A percentile compares a stretch with the other conserved stretches of the same genome.
phyloP scores from a whole-genome alignment of 106 monocot species.

The Alisma plantagoaquatica region DNA sequence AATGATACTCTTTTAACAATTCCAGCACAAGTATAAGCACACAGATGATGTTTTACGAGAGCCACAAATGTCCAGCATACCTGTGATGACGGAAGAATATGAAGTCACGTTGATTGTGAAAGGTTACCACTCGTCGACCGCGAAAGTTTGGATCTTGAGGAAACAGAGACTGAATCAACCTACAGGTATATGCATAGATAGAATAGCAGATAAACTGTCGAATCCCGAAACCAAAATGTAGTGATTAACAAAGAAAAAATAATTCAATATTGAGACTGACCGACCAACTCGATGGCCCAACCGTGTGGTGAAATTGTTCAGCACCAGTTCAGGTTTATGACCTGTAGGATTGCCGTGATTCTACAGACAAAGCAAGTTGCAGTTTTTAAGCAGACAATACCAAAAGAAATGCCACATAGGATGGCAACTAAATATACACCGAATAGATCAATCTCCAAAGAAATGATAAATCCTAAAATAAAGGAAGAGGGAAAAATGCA shows the following conservation, averaged over 20 bases:
- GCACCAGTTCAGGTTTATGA: conserved; percentile 83
- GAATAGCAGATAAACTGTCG: neutral
- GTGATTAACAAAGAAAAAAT: neutral
- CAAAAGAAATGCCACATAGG: no score
- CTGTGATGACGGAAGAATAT: conserved; percentile 97
- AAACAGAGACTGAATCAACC: conserved; percentile 91
- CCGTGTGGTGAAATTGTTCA: conserved; percentile 94
- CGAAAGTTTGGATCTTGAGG: conserved; percentile 80
- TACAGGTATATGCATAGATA: conserved; percentile 15
- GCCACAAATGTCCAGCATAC: no score
- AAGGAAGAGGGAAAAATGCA: no score
- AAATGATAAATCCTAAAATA: neutral
- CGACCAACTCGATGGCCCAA: conserved; percentile 83
- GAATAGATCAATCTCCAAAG: neutral
- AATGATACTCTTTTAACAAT: no score
- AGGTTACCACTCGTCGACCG: conserved; percentile 89
- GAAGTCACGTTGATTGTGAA: conserved; percentile 96
- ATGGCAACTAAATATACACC: no score
- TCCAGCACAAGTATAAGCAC: no score
- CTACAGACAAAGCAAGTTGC: conserved; percentile 28
- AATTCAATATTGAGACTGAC: conserved; percentile 17
- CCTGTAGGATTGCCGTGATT: conserved; percentile 92
- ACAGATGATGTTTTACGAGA: no score
- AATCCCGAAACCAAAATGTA: neutral
- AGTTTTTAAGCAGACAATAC: no score